Conservation (phyloP, 768 basidiomycete genomes). For the Suillus bovinus region DNA sequence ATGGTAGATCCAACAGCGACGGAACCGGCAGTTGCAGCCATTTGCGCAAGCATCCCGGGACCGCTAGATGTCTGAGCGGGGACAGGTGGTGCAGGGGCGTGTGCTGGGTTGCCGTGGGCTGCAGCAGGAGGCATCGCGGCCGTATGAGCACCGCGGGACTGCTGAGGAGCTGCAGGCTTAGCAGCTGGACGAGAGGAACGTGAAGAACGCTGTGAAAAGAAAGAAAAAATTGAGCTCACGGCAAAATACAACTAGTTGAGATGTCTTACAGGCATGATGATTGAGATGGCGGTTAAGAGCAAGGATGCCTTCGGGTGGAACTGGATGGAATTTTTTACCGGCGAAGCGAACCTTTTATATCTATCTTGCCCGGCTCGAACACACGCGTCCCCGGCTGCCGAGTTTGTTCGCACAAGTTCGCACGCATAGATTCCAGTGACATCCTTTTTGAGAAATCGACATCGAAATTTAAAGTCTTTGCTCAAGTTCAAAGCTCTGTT, state of each 20-base stretch:
- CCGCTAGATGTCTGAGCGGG: constrained; percentile 40
- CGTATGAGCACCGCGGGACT: constrained; percentile 48
- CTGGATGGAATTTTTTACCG: constrained; percentile 19
- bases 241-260: constrained; percentile 1
- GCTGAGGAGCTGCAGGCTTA: constrained; percentile 53
- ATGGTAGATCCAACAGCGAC: constrained; percentile 87
- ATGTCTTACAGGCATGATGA: constrained; percentile 50
- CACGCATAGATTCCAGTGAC: constrained; percentile 15
- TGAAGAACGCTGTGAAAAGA: constrained; percentile 62
- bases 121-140: constrained; percentile 46
- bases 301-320: constrained; percentile 11
- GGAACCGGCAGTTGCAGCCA: constrained; percentile 90
- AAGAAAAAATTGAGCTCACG: neutral
- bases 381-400: constrained; percentile 14
- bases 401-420: neutral
- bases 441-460: constrained; percentile 6
- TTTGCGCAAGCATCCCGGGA: constrained; percentile 78
- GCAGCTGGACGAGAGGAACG: constrained; percentile 66
- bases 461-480: neutral
- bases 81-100: constrained; percentile 42
- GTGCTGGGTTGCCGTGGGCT: constrained; percentile 43
- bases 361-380: constrained; percentile 11
- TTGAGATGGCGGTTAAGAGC: constrained; percentile 19
- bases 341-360: constrained; percentile 22
- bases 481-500: constrained; percentile 4